Evolutionary conservation across 2,329 filamentous ascomycete species (phyloP).

Genomic region (Pezicula radicicola): DNA sequence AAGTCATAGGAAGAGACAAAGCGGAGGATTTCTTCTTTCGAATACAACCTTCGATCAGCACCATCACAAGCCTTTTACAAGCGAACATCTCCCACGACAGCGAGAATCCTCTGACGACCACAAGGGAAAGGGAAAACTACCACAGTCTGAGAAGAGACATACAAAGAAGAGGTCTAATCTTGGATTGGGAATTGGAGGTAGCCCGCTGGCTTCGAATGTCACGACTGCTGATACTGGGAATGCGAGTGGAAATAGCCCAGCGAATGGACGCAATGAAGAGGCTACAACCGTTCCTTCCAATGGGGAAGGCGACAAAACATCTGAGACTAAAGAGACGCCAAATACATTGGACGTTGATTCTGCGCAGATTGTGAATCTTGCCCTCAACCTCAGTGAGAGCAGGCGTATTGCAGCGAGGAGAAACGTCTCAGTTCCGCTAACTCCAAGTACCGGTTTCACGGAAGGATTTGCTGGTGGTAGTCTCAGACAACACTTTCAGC

Average conservation of each 20-base stretch:
- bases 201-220: constrained; percentile 22
- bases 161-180: constrained; percentile 18
- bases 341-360: constrained; percentile 66
- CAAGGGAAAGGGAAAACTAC: constrained; percentile 21
- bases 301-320: constrained; percentile 1
- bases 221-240: constrained; percentile 9
- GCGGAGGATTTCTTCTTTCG: constrained; percentile 28
- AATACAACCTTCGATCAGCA: constrained; percentile 19
- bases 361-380: constrained; percentile 89
- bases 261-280: background rate
- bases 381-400: constrained; percentile 82
- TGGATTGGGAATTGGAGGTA: constrained; percentile 18
- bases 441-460: constrained; percentile 40
- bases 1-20: constrained; percentile 23
- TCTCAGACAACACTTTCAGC: constrained; percentile 67
- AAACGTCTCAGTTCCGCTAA: constrained; percentile 47
- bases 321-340: constrained; percentile 3
- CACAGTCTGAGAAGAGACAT: constrained; percentile 17
- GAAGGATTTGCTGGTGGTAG: constrained; percentile 50
- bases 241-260: background rate
- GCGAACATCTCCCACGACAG: constrained; percentile 10
- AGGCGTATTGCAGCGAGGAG: constrained; percentile 61
- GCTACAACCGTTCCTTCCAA: constrained; percentile 1
- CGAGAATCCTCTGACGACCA: constrained; percentile 16
- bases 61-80: background rate